phyloP scores from a whole-genome alignment of 2,329 filamentous ascomycete genomes.

The Podosphaera fusca region DNA sequence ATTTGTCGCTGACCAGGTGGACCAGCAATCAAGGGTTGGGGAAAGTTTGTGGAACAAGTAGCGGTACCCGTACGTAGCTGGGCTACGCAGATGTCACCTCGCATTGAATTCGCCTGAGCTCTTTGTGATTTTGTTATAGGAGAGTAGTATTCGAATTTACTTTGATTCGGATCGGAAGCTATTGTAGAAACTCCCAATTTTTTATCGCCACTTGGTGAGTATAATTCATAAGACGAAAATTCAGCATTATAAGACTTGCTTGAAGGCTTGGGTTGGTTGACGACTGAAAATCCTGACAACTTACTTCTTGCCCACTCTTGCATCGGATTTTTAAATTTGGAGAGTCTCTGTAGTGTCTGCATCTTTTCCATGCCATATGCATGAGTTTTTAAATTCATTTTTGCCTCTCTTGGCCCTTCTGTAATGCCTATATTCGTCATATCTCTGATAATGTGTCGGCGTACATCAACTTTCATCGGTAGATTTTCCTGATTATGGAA shows the following conservation, averaged over 20 bases:
- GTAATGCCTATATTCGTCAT: background rate
- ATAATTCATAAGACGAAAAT: background rate
- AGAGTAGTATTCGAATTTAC: background rate
- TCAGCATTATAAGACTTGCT: too few species aligned
- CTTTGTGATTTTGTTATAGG: background rate
- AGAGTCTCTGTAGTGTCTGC: slow-evolving; percentile 15
- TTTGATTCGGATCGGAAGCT: background rate
- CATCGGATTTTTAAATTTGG: slow-evolving; percentile 14
- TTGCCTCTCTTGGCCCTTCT: background rate
- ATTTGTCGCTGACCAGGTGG: slow-evolving; percentile 15
- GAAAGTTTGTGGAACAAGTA: background rate
- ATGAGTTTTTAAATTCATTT: background rate
- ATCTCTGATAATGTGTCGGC: background rate
- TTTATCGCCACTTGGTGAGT: background rate
- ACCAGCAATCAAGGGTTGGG: slow-evolving; percentile 16
- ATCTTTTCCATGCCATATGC: slow-evolving; percentile 13
- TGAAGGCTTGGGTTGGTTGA: background rate
- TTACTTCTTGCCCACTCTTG: slow-evolving; percentile 9
- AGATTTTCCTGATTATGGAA: background rate
- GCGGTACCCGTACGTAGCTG: background rate
- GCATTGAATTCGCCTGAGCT: background rate
- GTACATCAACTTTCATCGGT: background rate
- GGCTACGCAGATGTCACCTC: background rate
- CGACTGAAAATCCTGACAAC: slow-evolving; percentile 10
- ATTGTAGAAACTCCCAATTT: background rate